Evolutionary conservation across 345 rosid species (phyloP).

Genomic region (Hirschfeldia incana): DNA sequence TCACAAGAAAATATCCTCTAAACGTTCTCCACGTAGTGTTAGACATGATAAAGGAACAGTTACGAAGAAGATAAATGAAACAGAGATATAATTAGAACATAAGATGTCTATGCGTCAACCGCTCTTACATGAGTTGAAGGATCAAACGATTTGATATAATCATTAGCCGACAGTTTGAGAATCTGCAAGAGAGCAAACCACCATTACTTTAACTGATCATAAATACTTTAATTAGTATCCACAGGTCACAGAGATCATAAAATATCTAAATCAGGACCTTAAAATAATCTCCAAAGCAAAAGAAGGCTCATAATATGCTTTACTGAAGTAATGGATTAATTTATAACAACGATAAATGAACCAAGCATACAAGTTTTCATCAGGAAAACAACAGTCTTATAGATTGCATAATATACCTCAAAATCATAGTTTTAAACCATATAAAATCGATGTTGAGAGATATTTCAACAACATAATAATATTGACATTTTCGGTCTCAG

Average conservation of each 20-base stretch:
- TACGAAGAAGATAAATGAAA: conserved; percentile 10
- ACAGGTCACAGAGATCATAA: conserved; percentile 5
- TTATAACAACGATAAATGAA: conserved; percentile 10
- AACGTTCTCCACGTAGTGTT: conserved; percentile 5
- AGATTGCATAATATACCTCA: conserved; percentile 16
- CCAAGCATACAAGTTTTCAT: background rate
- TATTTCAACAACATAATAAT: background rate
- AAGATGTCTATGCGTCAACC: conserved; percentile 1
- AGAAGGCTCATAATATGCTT: conserved; percentile 13
- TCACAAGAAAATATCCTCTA: background rate
- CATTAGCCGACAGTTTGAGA: conserved; percentile 69
- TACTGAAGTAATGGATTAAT: background rate
- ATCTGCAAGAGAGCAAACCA: conserved; percentile 53
- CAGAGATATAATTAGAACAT: background rate
- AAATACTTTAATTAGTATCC: background rate
- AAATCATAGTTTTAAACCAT: background rate
- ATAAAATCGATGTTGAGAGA: too few species aligned
- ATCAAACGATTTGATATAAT: conserved; percentile 70
- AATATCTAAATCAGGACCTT: background rate
- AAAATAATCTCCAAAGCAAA: background rate
- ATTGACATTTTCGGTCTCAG: background rate
- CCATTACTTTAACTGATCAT: conserved; percentile 17
- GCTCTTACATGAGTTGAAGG: conserved; percentile 75
- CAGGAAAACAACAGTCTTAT: conserved; percentile 5
- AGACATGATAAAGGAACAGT: conserved; percentile 7